Evolutionary conservation across 1,284 basidiomycete species (phyloP).

Genomic region (Cryptococcus sp.): DNA sequence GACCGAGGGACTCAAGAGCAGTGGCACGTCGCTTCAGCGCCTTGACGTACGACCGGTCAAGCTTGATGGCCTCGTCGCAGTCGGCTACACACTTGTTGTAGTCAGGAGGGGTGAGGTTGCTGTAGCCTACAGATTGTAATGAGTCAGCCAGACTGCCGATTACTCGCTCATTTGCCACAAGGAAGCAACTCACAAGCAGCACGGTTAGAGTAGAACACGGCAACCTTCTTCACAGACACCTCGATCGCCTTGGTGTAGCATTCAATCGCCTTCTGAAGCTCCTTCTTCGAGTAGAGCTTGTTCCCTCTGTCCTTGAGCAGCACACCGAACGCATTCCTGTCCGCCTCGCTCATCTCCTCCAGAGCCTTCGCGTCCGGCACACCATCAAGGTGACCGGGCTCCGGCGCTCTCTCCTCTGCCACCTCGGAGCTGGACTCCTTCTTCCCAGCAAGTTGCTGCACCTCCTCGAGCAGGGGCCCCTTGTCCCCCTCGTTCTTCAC

Average conservation of each 20-base stretch:
- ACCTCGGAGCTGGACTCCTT: constrained; percentile 22
- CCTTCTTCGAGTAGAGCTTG: constrained; percentile 74
- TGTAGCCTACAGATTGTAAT: constrained; percentile 63
- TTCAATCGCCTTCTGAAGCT: constrained; percentile 72
- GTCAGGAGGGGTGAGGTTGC: constrained; percentile 82
- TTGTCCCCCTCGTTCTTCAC: constrained; percentile 52
- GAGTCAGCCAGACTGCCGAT: background rate
- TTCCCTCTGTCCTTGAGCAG: constrained; percentile 88
- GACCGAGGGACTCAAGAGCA: constrained; percentile 75
- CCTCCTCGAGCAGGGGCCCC: constrained; percentile 73
- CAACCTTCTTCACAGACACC: constrained; percentile 76
- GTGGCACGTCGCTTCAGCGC: constrained; percentile 89
- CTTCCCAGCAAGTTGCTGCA: constrained; percentile 49
- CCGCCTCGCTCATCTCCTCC: constrained; percentile 32
- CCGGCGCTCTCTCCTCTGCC: background rate
- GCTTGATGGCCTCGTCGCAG: constrained; percentile 81
- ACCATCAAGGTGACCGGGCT: constrained; percentile 14
- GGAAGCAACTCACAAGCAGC: constrained; percentile 77
- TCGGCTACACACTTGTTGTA: constrained; percentile 83
- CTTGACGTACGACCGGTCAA: constrained; percentile 87
- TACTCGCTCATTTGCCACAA: background rate
- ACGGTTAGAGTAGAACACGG: constrained; percentile 95
- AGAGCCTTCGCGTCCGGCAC: constrained; percentile 37
- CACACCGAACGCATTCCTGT: constrained; percentile 68
- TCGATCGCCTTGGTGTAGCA: constrained; percentile 91